Evolutionary conservation across 176 grass and related monocot genomes (phyloP).

Genomic region (Tuctoria greenei): DNA sequence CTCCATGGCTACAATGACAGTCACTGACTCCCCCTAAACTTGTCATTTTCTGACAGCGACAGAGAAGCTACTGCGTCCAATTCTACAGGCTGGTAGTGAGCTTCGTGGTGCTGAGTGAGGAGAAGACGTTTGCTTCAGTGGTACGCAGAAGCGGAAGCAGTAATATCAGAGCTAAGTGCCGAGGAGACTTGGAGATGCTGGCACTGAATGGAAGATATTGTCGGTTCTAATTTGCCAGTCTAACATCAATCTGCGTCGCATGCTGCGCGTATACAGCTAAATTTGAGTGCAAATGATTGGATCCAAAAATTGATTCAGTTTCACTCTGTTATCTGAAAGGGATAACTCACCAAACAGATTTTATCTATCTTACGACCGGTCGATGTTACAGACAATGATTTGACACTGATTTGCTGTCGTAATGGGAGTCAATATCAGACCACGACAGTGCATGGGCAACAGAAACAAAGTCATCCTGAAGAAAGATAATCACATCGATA

Average conservation of each 20-base stretch:
- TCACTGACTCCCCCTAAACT: too few relatives aligned
- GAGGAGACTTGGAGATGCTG: neutral
- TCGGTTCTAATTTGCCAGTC: neutral
- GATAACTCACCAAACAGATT: neutral
- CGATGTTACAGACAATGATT: neutral
- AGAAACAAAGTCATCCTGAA: neutral
- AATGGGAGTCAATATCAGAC: neutral
- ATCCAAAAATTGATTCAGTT: neutral
- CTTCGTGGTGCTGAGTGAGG: neutral
- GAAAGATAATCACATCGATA: slow-evolving; percentile 1
- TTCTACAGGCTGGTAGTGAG: neutral
- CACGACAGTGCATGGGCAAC: neutral
- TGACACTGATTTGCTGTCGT: neutral
- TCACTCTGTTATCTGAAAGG: neutral
- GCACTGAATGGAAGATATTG: too few relatives aligned
- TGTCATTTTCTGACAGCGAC: neutral
- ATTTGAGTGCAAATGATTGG: neutral
- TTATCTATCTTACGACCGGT: neutral
- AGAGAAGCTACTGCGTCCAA: neutral
- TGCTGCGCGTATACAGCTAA: neutral
- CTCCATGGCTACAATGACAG: neutral
- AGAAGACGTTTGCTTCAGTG: neutral
- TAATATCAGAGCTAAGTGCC: neutral
- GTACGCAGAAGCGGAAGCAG: neutral
- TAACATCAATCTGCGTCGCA: neutral